phyloP scores from a whole-genome alignment of 371 early-diverging fungal species.

The Neoconidiobolus thromboides region DNA sequence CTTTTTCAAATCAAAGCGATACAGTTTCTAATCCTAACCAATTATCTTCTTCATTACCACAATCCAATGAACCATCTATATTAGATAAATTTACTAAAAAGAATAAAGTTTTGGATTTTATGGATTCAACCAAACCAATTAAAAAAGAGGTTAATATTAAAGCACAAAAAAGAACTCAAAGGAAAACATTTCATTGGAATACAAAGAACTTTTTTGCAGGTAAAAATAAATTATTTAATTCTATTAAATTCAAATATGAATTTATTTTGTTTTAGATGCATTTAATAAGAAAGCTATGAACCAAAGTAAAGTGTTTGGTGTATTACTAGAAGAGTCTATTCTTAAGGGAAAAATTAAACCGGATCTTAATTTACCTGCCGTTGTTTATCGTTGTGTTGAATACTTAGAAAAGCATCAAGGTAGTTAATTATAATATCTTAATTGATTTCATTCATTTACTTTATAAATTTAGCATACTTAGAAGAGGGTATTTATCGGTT shows the following conservation, averaged over 20 bases:
- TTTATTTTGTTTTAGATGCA: conserved; percentile 2
- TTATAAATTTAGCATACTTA: conserved; percentile 17
- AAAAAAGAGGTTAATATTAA: not conserved
- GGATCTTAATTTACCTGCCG: conserved; percentile 64
- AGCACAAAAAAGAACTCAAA: not conserved
- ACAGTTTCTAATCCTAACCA: not conserved
- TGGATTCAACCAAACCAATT: not conserved
- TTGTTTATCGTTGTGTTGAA: conserved; percentile 87
- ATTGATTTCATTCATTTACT: not conserved
- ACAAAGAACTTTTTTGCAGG: conserved; percentile 16
- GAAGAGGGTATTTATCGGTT: conserved; percentile 94
- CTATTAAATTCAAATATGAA: conserved; percentile 7
- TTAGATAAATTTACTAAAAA: not conserved
- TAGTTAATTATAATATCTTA: not conserved
- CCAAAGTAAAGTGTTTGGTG: conserved; percentile 41
- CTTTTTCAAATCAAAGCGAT: not conserved
- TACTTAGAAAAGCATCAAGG: conserved; percentile 66
- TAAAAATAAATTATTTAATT: conserved; percentile 7
- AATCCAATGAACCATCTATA: not conserved
- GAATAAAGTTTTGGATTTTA: not conserved
- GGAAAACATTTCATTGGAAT: conserved; percentile 17
- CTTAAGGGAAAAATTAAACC: conserved; percentile 37
- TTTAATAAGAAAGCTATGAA: conserved; percentile 5
- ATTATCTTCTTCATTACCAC: not conserved
- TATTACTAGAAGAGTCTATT: conserved; percentile 43